A percentile compares a stretch with the other conserved stretches of the same genome.
Evolutionary conservation across 2,329 filamentous ascomycete genomes (phyloP).

Genomic region (Cladosporium velox): DNA sequence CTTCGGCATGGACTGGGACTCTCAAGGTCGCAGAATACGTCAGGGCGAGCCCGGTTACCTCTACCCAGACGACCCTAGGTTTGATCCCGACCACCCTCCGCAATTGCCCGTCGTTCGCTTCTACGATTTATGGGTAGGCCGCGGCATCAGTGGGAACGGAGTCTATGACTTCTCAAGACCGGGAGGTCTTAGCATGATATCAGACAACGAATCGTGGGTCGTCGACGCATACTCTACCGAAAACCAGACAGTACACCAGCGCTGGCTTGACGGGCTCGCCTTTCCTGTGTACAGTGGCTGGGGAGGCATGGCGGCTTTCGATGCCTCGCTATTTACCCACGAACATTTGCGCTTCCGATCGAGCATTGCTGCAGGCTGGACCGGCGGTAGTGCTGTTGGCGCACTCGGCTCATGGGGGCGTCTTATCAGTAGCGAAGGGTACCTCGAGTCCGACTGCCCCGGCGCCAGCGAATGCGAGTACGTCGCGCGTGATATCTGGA

Average conservation of each 20-base stretch:
- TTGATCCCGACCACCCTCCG: not conserved
- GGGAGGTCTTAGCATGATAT: not conserved
- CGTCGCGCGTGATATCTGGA: conserved; percentile 21
- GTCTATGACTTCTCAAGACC: conserved; percentile 8
- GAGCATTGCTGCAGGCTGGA: conserved; percentile 13
- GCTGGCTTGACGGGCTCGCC: conserved; percentile 15
- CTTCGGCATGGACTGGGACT: conserved; percentile 20
- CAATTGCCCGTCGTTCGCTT: not conserved
- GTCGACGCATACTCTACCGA: conserved; percentile 12
- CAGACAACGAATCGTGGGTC: conserved; percentile 13
- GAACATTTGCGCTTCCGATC: conserved; percentile 20
- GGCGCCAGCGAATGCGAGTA: conserved; percentile 21
- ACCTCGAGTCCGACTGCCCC: conserved; percentile 18
- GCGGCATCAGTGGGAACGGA: conserved; percentile 19
- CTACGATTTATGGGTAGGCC: conserved; percentile 18
- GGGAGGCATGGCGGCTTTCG: conserved; percentile 20
- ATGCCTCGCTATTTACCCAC: conserved; percentile 11
- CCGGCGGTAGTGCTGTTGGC: conserved; percentile 11
- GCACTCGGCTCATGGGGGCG: conserved; percentile 15
- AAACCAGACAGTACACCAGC: not conserved
- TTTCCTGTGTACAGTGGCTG: conserved; percentile 20
- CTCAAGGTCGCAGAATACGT: not conserved
- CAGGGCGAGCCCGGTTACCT: conserved; percentile 12
- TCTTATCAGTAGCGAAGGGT: conserved; percentile 13
- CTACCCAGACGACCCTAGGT: not conserved